Base-by-base conservation (phyloP, 345 rosid species). In the Sapria himalayana region DNA sequence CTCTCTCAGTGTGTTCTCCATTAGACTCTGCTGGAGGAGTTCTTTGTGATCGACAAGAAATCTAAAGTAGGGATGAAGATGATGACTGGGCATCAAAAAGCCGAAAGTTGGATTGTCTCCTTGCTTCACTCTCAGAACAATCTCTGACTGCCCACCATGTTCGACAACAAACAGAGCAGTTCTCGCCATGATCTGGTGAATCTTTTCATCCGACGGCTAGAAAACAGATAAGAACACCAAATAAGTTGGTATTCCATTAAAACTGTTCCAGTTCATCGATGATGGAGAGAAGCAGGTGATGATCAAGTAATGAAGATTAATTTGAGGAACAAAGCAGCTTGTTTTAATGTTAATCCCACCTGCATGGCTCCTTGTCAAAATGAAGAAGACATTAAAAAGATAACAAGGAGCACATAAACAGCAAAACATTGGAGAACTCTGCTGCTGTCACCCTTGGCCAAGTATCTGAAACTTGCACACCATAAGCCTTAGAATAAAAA, bases 401-500 rank as follows among this genome's bases (percentile, higher is more conserved):
- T n/a, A 77, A 81, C 79, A 86, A 78, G 91, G 89, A 64, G 85
- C 76, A 77, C 51, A 63, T 57, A 73, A 50, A 67, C 62, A 65
- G 73, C 70, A 60, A n/a, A n/a, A 69, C 73, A 76, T 67, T 54
- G 62, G 64, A 59, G 76, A 78, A 73, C 77, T 49, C 69, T 74
- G 58, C 67, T 76, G 52, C 79, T 74, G 76, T 94, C 60, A n/a
- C n/a, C n/a, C n/a, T n/a, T n/a, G n/a, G n/a, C 85, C 98, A 46
- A 74, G 85, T 66, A 89, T 89, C 98, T 89, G 98, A 78, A 89
- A 89, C 98, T 86, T 82, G 70, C 94, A 89, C 89, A 89, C 72
- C 52, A 62, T 81, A 72, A 76, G 75, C 97, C 96, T 89, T 74
- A 89, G 94, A 78, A 78, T 44, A 68, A 78, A n/a, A n/a, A n/a